These are phyloP conservation scores for Raphanus sativus DNA, from an alignment of 345 rosid genomes.

Conservation along the genomic window DNA sequence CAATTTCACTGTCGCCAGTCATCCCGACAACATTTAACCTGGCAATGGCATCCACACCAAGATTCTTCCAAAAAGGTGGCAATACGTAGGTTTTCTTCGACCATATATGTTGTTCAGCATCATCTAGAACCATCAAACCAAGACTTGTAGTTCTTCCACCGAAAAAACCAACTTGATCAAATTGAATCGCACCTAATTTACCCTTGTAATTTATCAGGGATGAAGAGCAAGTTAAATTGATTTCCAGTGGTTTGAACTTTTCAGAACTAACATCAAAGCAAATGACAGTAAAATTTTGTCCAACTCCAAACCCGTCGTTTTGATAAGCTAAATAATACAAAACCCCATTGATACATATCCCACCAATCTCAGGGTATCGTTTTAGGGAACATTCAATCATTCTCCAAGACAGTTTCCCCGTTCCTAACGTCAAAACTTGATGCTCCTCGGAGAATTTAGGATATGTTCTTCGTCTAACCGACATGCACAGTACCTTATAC, in stretches of 20 bases:
- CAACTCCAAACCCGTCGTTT: background rate
- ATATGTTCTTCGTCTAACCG: background rate
- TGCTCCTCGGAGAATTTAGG: background rate
- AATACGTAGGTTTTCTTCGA: background rate
- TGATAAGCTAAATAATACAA: background rate
- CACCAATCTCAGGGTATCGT: background rate
- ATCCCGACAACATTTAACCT: background rate
- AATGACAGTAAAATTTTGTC: background rate
- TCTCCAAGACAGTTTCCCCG: background rate
- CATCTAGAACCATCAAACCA: background rate
- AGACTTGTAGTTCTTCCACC: background rate
- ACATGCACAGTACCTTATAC: constrained; percentile 5
- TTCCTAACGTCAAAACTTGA: constrained; percentile 19
- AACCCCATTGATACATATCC: background rate
- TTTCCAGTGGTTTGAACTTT: background rate
- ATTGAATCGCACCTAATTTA: background rate
- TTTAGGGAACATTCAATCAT: background rate
- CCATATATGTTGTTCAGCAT: background rate
- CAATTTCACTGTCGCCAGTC: background rate
- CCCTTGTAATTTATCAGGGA: background rate
- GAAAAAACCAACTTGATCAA: background rate
- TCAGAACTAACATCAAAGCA: constrained; percentile 4
- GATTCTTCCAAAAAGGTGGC: background rate
- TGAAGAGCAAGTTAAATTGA: background rate
- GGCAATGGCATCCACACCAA: background rate